These are phyloP conservation scores for Eucalyptus erythrocorys DNA, from an alignment of 345 rosid species.

Conservation along the genomic window DNA sequence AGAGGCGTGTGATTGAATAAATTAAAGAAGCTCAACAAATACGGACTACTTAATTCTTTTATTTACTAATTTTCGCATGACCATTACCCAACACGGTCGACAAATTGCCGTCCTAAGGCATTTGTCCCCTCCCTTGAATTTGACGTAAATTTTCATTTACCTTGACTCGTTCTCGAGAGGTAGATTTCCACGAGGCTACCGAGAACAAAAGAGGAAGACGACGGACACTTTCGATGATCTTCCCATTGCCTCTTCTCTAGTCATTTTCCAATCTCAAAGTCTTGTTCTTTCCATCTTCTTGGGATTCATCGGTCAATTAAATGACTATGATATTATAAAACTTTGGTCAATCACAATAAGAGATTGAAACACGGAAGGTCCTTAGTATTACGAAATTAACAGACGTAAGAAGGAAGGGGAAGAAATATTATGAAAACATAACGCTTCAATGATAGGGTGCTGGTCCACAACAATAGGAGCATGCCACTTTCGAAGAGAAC, in stretches of 20 bases:
- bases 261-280: neutral
- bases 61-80: neutral
- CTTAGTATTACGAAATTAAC: neutral
- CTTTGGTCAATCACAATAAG: neutral
- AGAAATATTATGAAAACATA: neutral
- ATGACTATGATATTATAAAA: neutral
- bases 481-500: neutral
- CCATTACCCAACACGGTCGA: neutral
- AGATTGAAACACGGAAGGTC: neutral
- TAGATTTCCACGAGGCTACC: neutral
- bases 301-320: neutral
- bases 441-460: neutral
- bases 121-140: neutral
- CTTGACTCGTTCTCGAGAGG: neutral
- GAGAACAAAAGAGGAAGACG: neutral
- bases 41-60: no score
- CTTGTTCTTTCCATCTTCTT: neutral
- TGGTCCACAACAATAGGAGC: neutral
- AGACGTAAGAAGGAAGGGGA: neutral
- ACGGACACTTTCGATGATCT: neutral
- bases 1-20: neutral
- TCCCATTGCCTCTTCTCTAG: neutral
- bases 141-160: rapidly evolving
- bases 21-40: neutral
- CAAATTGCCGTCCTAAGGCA: neutral